Conservation (phyloP, 768 basidiomycete genomes). For the Leucogyrophana mollusca region DNA sequence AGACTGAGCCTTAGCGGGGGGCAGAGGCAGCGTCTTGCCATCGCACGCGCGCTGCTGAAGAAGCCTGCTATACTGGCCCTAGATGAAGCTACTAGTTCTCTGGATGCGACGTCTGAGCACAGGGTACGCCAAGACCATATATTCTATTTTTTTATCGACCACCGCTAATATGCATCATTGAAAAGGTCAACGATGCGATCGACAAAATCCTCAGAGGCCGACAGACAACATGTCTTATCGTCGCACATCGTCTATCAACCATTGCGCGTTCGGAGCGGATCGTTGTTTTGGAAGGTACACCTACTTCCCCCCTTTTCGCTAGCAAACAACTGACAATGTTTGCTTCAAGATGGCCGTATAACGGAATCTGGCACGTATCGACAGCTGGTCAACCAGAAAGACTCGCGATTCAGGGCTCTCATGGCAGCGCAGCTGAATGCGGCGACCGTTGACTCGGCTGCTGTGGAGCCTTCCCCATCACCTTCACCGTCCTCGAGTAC, state of each 20-base stretch:
- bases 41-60: conserved; percentile 84
- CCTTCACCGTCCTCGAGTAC: background rate
- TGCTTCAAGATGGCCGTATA: conserved; percentile 62
- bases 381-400: conserved; percentile 65
- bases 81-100: conserved; percentile 86
- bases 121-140: conserved; percentile 58
- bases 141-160: background rate
- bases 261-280: conserved; percentile 89
- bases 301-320: background rate
- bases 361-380: conserved; percentile 82
- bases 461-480: background rate
- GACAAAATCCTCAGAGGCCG: conserved; percentile 79
- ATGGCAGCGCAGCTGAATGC: conserved; percentile 89
- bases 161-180: too few species aligned
- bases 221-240: conserved; percentile 84
- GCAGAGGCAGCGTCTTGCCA: conserved; percentile 78
- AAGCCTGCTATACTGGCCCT: conserved; percentile 86
- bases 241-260: conserved; percentile 87
- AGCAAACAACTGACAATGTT: background rate
- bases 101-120: conserved; percentile 88
- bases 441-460: conserved; percentile 20
- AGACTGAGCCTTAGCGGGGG: conserved; percentile 49
- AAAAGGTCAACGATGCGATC: conserved; percentile 83
- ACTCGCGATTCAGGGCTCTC: conserved; percentile 80
- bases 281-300: conserved; percentile 81